Evolutionary conservation across 345 rosid species (phyloP).

Genomic region (Pelargonium nanum): DNA sequence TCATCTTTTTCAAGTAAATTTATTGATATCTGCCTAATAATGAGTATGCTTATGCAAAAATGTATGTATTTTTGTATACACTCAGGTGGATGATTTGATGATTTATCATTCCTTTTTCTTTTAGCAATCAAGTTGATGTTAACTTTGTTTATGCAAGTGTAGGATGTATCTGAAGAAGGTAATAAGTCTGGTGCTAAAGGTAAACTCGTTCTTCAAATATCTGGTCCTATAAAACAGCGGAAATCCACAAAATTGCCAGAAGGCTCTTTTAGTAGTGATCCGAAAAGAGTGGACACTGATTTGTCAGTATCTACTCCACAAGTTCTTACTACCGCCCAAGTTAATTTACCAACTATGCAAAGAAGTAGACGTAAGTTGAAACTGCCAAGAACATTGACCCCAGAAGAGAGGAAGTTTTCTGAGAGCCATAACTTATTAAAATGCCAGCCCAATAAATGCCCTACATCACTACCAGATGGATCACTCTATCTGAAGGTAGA

Average conservation of each 20-base stretch:
- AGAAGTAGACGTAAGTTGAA: constrained; percentile 58
- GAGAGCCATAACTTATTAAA: constrained; percentile 22
- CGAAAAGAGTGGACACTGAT: constrained; percentile 29
- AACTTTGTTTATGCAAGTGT: constrained; percentile 5
- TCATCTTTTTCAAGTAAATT: background rate
- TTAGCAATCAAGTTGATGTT: constrained; percentile 2
- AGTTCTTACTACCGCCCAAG: constrained; percentile 34
- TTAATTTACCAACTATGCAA: constrained; percentile 27
- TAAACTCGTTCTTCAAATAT: constrained; percentile 32
- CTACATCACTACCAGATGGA: constrained; percentile 27
- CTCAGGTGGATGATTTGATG: background rate
- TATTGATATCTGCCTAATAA: background rate
- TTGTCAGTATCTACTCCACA: constrained; percentile 23
- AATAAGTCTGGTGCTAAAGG: constrained; percentile 24
- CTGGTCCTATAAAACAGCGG: constrained; percentile 35
- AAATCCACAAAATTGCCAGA: constrained; percentile 33
- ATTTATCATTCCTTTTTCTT: background rate
- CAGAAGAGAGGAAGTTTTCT: constrained; percentile 30
- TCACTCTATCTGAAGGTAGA: constrained; percentile 30
- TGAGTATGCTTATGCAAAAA: no score
- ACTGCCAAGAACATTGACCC: constrained; percentile 31
- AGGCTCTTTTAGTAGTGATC: constrained; percentile 28
- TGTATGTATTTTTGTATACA: no score
- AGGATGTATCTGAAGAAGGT: constrained; percentile 40
- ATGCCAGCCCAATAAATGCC: constrained; percentile 29